Evolutionary conservation across 192 early-diverging fungal genomes (phyloP).

Genomic region (Coemansia sp.): DNA sequence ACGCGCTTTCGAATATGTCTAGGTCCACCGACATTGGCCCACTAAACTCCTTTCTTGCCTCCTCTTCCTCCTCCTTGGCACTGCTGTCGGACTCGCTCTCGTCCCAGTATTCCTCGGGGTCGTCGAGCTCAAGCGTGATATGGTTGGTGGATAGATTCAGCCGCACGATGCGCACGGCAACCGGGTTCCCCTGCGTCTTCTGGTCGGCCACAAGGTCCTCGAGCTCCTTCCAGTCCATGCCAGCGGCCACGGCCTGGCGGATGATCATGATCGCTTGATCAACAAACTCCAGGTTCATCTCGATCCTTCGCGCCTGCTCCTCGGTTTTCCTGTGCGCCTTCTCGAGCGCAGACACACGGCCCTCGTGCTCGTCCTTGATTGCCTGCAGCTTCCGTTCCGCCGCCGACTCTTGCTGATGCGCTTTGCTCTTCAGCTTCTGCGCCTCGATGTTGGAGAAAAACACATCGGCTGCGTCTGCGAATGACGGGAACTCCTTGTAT

Average conservation of each 20-base stretch:
- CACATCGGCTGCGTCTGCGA: conserved; percentile 86
- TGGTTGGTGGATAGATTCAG: conserved; percentile 81
- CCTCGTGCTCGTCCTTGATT: conserved; percentile 76
- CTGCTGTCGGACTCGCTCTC: conserved; percentile 54
- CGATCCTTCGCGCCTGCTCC: conserved; percentile 82
- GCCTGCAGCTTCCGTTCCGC: conserved; percentile 84
- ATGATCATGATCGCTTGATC: conserved; percentile 88
- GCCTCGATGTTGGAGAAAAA: conserved; percentile 91
- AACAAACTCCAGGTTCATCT: conserved; percentile 78
- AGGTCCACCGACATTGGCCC: conserved; percentile 68
- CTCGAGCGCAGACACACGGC: conserved; percentile 77
- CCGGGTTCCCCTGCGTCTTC: conserved; percentile 70
- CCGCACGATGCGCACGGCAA: conserved; percentile 74
- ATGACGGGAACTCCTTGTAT: conserved; percentile 69
- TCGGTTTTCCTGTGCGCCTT: conserved; percentile 67
- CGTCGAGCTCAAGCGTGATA: conserved; percentile 67
- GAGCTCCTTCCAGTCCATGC: conserved; percentile 97
- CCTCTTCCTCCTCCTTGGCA: conserved; percentile 47
- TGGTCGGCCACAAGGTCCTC: conserved; percentile 86
- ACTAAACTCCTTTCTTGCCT: conserved; percentile 32
- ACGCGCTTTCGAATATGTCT: conserved; percentile 86
- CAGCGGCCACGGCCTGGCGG: conserved; percentile 82
- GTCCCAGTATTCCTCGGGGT: conserved; percentile 56
- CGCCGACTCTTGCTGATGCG: conserved; percentile 68
- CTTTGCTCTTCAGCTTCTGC: conserved; percentile 74